Evolutionary conservation across 345 rosid genomes (phyloP).

Genomic region (Brassica incana): DNA sequence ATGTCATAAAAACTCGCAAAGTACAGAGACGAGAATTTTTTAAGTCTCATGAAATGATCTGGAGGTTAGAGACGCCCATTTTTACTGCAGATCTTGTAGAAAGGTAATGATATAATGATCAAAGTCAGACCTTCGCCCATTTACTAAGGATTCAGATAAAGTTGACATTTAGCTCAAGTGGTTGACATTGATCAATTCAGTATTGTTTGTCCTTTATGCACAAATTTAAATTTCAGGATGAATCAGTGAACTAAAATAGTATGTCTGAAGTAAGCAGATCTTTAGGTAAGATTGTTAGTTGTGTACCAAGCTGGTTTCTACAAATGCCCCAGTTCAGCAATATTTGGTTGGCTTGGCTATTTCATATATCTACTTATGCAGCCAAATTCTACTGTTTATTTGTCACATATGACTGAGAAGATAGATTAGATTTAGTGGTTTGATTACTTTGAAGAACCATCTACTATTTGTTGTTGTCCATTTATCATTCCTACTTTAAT

Average conservation of each 20-base stretch:
- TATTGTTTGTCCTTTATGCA: not conserved
- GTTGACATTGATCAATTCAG: not conserved
- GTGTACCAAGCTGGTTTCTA: slow-evolving; percentile 1
- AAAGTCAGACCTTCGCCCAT: not conserved
- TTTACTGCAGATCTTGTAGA: slow-evolving; percentile 78
- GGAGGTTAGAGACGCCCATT: slow-evolving; percentile 55
- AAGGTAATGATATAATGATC: slow-evolving; percentile 49
- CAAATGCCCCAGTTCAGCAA: not conserved
- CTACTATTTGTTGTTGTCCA: not conserved
- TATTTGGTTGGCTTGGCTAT: slow-evolving; percentile 6
- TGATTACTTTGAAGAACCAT: not conserved
- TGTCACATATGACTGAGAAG: not conserved
- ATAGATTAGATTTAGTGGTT: not conserved
- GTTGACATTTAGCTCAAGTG: not conserved
- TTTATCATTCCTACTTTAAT: not conserved
- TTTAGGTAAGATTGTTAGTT: not conserved
- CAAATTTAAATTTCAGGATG: not conserved
- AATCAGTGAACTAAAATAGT: not conserved
- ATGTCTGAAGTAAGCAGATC: not conserved
- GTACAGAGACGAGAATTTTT: slow-evolving; percentile 68
- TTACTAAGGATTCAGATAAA: not conserved
- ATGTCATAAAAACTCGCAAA: slow-evolving; percentile 70
- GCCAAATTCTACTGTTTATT: not conserved
- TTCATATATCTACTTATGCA: not conserved
- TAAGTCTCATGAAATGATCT: slow-evolving; percentile 57